phyloP scores from a whole-genome alignment of 768 basidiomycete genomes.

The Mycena albidolilacea region DNA sequence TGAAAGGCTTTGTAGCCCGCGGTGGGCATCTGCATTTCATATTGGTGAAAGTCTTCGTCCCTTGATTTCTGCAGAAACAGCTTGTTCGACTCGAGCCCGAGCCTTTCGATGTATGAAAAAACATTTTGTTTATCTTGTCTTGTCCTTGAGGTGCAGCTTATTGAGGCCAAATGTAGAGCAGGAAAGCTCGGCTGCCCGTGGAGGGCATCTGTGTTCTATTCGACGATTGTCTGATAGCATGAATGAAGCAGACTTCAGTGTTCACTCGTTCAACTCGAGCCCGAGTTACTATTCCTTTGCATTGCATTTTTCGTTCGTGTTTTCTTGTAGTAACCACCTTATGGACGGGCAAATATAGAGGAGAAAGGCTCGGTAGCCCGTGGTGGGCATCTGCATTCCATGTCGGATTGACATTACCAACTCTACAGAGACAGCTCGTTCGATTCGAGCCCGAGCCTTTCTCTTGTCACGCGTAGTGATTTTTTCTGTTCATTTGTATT shows the following conservation, averaged over 20 bases:
- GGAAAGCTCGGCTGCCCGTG: background rate
- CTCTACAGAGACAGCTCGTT: background rate
- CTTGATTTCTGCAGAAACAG: background rate
- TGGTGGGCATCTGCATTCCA: background rate
- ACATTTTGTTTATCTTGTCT: no score
- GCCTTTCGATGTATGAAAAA: no score
- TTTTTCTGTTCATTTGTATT: no score
- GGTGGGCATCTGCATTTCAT: no score
- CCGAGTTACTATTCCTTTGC: background rate
- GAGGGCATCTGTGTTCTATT: background rate
- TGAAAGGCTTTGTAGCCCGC: no score
- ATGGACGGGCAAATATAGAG: background rate
- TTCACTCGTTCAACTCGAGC: conserved; percentile 8
- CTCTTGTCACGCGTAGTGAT: no score
- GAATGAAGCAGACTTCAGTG: background rate
- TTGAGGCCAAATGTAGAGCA: background rate
- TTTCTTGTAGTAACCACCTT: background rate
- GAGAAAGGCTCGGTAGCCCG: background rate
- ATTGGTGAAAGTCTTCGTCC: background rate
- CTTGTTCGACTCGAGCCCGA: no score
- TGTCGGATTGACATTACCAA: no score
- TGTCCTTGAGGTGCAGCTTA: background rate
- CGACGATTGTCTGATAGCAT: background rate
- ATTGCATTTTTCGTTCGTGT: background rate
- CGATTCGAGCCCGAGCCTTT: background rate